phyloP scores from a whole-genome alignment of 805 yeast genomes.

The Starmera caribaea region DNA sequence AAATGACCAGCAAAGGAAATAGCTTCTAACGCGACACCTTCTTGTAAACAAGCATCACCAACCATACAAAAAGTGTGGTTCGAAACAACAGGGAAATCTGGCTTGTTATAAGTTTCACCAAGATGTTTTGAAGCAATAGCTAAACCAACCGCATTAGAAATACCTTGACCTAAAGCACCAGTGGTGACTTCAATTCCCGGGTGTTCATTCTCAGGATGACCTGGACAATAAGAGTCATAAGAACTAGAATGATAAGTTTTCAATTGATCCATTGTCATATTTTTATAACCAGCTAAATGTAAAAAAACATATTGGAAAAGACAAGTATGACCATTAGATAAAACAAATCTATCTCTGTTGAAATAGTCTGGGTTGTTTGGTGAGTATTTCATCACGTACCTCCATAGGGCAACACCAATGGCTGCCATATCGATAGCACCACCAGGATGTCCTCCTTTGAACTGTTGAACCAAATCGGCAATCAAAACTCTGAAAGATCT shows the following conservation, averaged over 20 bases:
- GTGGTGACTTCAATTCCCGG: slow-evolving; percentile 31
- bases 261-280: slow-evolving; percentile 25
- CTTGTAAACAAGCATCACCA: slow-evolving; percentile 33
- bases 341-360: slow-evolving; percentile 28
- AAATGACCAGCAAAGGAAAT: slow-evolving; percentile 30
- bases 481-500: slow-evolving; percentile 23
- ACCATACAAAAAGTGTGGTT: slow-evolving; percentile 24
- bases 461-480: slow-evolving; percentile 24
- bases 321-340: slow-evolving; percentile 30
- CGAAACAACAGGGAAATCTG: slow-evolving; percentile 20
- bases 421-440: slow-evolving; percentile 34
- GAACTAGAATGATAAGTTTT: slow-evolving; percentile 23
- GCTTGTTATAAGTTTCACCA: slow-evolving; percentile 25
- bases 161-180: slow-evolving; percentile 34
- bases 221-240: slow-evolving; percentile 23
- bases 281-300: slow-evolving; percentile 23
- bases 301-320: slow-evolving; percentile 23
- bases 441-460: slow-evolving; percentile 31
- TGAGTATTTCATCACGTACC: slow-evolving; percentile 21
- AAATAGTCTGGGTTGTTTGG: slow-evolving; percentile 24
- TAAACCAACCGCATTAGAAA: slow-evolving; percentile 29
- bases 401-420: slow-evolving; percentile 27
- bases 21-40: slow-evolving; percentile 30
- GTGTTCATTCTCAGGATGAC: slow-evolving; percentile 31
- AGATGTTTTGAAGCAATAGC: slow-evolving; percentile 29